Evolutionary conservation across 2,329 filamentous ascomycete genomes (phyloP).

Genomic region (Aspergillus oerlinghausenensis): DNA sequence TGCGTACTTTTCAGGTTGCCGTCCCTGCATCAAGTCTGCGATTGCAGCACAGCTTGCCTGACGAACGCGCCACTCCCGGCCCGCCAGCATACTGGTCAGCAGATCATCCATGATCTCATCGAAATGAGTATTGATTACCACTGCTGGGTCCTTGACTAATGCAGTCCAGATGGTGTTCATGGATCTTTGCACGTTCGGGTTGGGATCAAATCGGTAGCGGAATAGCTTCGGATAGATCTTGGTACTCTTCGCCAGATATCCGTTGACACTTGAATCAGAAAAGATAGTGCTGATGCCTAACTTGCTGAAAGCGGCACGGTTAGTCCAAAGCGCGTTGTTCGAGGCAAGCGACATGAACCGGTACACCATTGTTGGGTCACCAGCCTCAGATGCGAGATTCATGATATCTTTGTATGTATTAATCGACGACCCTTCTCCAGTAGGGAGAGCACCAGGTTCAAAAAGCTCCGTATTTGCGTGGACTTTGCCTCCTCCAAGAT

Average conservation of each 20-base stretch:
- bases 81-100: conserved; percentile 71
- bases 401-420: conserved; percentile 98
- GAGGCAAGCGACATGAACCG: conserved; percentile 97
- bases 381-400: conserved; percentile 89
- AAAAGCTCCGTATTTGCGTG: conserved; percentile 90
- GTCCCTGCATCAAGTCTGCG: conserved; percentile 78
- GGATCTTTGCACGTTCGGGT: conserved; percentile 82
- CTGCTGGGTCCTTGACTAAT: conserved; percentile 80
- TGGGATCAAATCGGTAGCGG: conserved; percentile 92
- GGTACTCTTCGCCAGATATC: conserved; percentile 71
- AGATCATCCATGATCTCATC: conserved; percentile 85
- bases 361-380: conserved; percentile 93
- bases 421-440: conserved; percentile 80
- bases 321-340: conserved; percentile 95
- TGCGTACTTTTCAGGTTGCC: conserved; percentile 71
- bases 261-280: conserved; percentile 69
- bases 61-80: conserved; percentile 87
- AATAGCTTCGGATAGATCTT: conserved; percentile 95
- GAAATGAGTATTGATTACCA: conserved; percentile 75
- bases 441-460: conserved; percentile 83
- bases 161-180: conserved; percentile 99
- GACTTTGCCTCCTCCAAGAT: conserved; percentile 69
- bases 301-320: conserved; percentile 89
- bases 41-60: conserved; percentile 90
- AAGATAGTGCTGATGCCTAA: conserved; percentile 91